These are phyloP conservation scores for Cryptosporidium sp. DNA, from an alignment of 169 alveolate genomes.

Conservation along the genomic window DNA sequence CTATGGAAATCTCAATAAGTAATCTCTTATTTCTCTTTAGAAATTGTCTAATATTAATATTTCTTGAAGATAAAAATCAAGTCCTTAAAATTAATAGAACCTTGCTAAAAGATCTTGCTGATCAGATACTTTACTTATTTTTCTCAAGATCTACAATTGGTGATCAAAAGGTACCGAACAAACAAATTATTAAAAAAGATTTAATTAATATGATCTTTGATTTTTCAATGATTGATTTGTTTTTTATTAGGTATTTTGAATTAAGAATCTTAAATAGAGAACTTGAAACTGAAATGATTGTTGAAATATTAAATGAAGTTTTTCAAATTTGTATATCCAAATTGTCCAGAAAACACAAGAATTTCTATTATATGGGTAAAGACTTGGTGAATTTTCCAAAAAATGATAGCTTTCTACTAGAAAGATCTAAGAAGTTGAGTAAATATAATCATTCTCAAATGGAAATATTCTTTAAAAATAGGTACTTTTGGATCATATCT, in stretches of 20 bases:
- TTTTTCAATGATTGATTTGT: conserved; percentile 31
- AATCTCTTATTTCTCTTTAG: conserved; percentile 38
- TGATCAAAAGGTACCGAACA: neutral
- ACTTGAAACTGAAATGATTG: neutral
- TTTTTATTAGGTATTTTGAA: conserved; percentile 28
- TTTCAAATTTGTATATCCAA: neutral
- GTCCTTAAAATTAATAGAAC: neutral
- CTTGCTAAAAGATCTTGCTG: neutral
- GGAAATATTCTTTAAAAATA: neutral
- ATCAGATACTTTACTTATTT: conserved; percentile 1
- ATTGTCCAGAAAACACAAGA: neutral
- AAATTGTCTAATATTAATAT: conserved; percentile 21
- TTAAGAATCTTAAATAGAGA: neutral
- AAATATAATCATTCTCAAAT: neutral
- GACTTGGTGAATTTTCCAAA: conserved; percentile 20
- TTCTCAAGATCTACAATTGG: neutral
- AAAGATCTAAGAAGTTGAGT: neutral
- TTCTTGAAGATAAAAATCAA: neutral
- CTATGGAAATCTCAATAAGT: neutral
- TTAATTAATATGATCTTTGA: conserved; percentile 22
- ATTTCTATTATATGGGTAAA: conserved; percentile 15
- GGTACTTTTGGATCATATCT: conserved; percentile 11
- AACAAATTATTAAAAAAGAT: neutral
- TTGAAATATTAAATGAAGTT: neutral
- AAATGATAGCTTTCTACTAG: neutral